phyloP scores from a whole-genome alignment of 192 early-diverging fungal genomes.

The Tieghemiomyces parasiticus region DNA sequence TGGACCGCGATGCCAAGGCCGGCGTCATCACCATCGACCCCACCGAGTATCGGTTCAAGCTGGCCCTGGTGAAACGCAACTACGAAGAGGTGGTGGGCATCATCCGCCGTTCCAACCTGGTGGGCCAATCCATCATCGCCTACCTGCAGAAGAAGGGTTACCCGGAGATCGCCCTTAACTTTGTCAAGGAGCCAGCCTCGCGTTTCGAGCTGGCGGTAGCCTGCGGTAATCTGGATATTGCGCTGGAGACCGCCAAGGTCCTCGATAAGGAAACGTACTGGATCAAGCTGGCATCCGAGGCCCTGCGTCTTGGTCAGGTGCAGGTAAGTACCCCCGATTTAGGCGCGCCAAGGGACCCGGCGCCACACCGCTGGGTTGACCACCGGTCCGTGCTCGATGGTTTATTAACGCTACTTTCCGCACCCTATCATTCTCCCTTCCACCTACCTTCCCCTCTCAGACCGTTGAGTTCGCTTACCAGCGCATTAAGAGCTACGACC shows the following conservation, averaged over 20 bases:
- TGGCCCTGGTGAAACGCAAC: constrained; percentile 77
- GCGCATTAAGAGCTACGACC: constrained; percentile 79
- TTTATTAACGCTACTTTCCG: too few species aligned
- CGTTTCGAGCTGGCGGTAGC: constrained; percentile 93
- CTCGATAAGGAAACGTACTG: constrained; percentile 85
- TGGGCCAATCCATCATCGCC: constrained; percentile 97
- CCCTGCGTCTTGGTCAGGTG: constrained; percentile 73
- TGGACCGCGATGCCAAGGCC: constrained; percentile 87
- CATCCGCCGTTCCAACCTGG: constrained; percentile 88
- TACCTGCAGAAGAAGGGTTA: constrained; percentile 99
- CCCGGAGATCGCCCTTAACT: constrained; percentile 96
- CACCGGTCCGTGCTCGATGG: too few species aligned
- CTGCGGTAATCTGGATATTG: constrained; percentile 93
- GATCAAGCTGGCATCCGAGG: constrained; percentile 77
- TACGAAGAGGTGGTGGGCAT: constrained; percentile 95
- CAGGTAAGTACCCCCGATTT: too few species aligned
- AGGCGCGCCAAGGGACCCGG: too few species aligned
- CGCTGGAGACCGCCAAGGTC: constrained; percentile 82
- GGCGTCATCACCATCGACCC: constrained; percentile 82
- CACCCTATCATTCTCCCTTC: too few species aligned
- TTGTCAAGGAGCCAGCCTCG: constrained; percentile 93
- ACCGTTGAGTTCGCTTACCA: constrained; percentile 87
- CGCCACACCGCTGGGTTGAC: too few species aligned
- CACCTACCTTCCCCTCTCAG: too few species aligned
- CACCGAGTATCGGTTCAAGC: constrained; percentile 98